Evolutionary conservation across 257 asterid species (phyloP), one percentile per base, ranked within the genome.

Genomic region (Rehmannia glutinosa): DNA sequence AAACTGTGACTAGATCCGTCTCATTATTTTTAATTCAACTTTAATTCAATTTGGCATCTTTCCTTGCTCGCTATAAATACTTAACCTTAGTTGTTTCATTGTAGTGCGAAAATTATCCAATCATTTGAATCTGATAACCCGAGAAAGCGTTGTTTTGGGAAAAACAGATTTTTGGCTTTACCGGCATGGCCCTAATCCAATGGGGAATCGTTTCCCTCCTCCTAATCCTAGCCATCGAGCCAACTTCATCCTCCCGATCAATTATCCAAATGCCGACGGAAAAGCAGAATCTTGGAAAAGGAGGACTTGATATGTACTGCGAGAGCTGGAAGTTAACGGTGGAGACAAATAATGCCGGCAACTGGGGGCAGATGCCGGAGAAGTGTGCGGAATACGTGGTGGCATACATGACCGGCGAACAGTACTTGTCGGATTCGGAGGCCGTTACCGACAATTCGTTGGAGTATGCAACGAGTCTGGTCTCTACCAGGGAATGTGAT

Each of bases 251-350:
- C 17, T 65, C 75, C 65, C 81, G 66, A n/a, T 71, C 92, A 1
- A 42, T 83, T 64, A 69, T 90, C 78, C 84, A 43, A 51, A 30
- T 69, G 36, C 12, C 60, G 58, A 76, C 88, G 42, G 68, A 58
- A 27, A 61, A 20, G 13, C 39, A 17, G n/a, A 57, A 73, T 45
- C 80, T 83, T 17, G n/a, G n/a, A n/a, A n/a, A n/a, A n/a, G 71
- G 74, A 63, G 59, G 66, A 73, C 41, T 67, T 20, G 64, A 72
- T n/a, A 32, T 78, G 57, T 80, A 49, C 76, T 91, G 96, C 80
- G 91, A 77, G 19, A 78, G 89, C 85, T 91, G 96, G 98, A 81
- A 82, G 43, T 89, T 77, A 79, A 79, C 87, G 19, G 86, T 91
- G 25, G 96, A 91, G 80, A 85, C 98, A 1, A 85, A 91, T 55